Conservation (phyloP, 192 early-diverging fungal species). For the Helicostylum pulchrum region DNA sequence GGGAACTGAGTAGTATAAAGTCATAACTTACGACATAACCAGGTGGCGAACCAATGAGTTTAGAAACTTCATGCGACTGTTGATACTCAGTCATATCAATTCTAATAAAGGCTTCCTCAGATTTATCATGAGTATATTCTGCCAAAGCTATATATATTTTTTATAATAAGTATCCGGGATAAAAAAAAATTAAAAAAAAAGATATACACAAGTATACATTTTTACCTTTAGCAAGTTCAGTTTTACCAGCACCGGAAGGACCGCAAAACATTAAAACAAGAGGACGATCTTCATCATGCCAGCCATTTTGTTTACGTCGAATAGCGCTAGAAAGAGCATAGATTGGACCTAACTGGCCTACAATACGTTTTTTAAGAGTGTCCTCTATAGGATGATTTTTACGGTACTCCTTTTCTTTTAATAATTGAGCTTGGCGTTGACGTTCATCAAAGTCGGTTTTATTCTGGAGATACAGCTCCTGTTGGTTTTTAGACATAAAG, state of each 20-base stretch:
- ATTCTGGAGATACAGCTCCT: slow-evolving; percentile 22
- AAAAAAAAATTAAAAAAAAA: not conserved
- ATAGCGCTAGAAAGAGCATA: slow-evolving; percentile 44
- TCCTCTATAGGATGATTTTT: slow-evolving; percentile 39
- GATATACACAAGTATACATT: not conserved
- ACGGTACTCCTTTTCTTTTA: slow-evolving; percentile 35
- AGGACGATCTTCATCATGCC: slow-evolving; percentile 48
- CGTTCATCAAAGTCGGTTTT: slow-evolving; percentile 24
- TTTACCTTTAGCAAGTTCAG: slow-evolving; percentile 40
- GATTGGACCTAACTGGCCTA: slow-evolving; percentile 45
- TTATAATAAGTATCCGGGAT: too few relatives aligned
- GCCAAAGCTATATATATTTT: slow-evolving; percentile 27
- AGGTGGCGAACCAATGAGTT: slow-evolving; percentile 44
- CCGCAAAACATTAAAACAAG: slow-evolving; percentile 45
- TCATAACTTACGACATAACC: slow-evolving; percentile 37
- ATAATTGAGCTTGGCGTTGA: slow-evolving; percentile 9
- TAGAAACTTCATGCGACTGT: slow-evolving; percentile 40
- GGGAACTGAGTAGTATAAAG: not conserved
- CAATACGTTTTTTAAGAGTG: slow-evolving; percentile 34
- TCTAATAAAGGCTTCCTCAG: slow-evolving; percentile 39
- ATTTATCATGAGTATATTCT: slow-evolving; percentile 35
- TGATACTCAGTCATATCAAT: slow-evolving; percentile 49
- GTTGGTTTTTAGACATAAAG: not conserved
- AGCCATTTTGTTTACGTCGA: slow-evolving; percentile 45
- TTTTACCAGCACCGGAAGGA: slow-evolving; percentile 43